Evolutionary conservation across 345 rosid genomes (phyloP), one percentile per base, ranked within the genome.

Genomic region (Pugionium cornutum): DNA sequence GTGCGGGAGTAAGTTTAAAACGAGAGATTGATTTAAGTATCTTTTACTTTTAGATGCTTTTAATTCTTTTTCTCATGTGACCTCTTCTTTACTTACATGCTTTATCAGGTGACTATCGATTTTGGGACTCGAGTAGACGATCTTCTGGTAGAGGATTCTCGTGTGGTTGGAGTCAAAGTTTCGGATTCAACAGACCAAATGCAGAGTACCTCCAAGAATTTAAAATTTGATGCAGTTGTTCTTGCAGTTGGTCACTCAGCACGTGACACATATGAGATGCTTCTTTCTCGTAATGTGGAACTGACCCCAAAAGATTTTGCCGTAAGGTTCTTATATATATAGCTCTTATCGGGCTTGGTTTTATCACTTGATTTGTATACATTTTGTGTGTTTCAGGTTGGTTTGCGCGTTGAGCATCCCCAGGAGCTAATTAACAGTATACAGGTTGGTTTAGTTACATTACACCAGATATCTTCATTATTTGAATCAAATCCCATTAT

Each of bases 221-320:
- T 79, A 75, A 81, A 59, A 9, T 85, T 56, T 75, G 98, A 89
- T 76, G 89, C 96, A 5, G 90, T 88, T 51, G 73, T 92, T 71
- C 85, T 92, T 59, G 98, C 97, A 39, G 95, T 88, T 59, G 98
- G 97, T 64, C 98, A 92, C 80, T 92, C 98, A 77, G 98, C 97
- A 58, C 96, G 96, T 67, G 98, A 89, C 67, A 66, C 81, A 43
- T 92, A 92, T 79, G 85, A 86, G 58, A 89, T 84, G 90, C 96
- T 92, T 82, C 89, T 83, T 79, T 83, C 92, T 68, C 98, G 84
- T 74, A 81, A 88, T 71, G 66, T 86, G 30, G 85, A 85, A 57
- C 61, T 92, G 81, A 76, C 76, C 39, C 95, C 92, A 41, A 89
- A 92, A 82, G 96, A 89, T 78, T 89, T 92, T 77, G 82, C 97